Evolutionary conservation across 2,329 filamentous ascomycete genomes (phyloP), one percentile per base, ranked within the genome.

Genomic region (Paradendryphiella salina): DNA sequence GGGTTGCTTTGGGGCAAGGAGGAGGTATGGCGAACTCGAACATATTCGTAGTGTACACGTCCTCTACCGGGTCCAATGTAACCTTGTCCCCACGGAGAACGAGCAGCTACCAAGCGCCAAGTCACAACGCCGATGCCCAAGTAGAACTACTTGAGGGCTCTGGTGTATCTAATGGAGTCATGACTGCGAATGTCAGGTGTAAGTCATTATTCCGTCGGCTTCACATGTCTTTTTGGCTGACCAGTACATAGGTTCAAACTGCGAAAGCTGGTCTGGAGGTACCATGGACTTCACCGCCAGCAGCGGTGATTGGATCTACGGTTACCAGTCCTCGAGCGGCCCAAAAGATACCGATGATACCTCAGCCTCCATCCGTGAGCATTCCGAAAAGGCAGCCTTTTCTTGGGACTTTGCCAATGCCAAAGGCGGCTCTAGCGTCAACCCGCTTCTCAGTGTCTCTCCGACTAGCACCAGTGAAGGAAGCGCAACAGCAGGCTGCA

Each of bases 31-130:
- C 66, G 13, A 78, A 77, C 17, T 67, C 82, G 5, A 83, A 83
- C 64, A 84, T 85, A 38, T 84, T 85, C 62, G 71, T 85, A 35
- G 73, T 84, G 5, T 85, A 85, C 59, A 76, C 79, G n/a, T 75
- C 77, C 20, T 70, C 76, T 32, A 69, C 70, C 31, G 78, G 80
- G 20, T 76, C 69, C 35, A 84, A 83, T 55, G 79, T 85, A 11
- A 85, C 83, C 0, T 57, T 85, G 7, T 84, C 82, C 3, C 79
- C 82, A 8, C 72, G 82, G 33, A 58, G 73, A 5, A 77, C 76
- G 7, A 71, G 60, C 10, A 80, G 79, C 5, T 64, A 82, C 26
- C 53, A 45, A 3, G 57, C 72, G 54, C 82, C 82, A 2, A 54
- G 63, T 13, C 65, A 74, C 46, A 76, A 79, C 53, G 66, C 67